Evolutionary conservation across 140 eudicot species (phyloP).

Genomic region (Stevia rebaudiana): DNA sequence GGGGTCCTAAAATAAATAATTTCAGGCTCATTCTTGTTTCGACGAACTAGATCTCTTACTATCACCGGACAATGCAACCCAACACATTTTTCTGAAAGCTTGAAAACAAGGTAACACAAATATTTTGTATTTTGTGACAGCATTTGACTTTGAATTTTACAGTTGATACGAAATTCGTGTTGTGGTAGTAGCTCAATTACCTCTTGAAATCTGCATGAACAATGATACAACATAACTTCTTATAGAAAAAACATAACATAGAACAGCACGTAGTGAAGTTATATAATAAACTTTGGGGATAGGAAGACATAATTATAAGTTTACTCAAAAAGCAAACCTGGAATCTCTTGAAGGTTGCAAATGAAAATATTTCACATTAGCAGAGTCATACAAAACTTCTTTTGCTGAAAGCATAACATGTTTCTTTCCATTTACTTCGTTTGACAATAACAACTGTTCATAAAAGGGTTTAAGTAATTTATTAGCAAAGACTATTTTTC

Average conservation of each 20-base stretch:
- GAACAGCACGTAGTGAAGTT: too few species aligned
- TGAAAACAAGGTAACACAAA: conserved; percentile 4
- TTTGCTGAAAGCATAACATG: too few species aligned
- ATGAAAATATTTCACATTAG: too few species aligned
- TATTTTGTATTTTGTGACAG: neutral
- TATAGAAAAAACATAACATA: too few species aligned
- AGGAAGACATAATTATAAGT: neutral
- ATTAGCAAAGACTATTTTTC: too few species aligned
- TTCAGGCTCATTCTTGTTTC: neutral
- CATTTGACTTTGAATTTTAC: conserved; percentile 1
- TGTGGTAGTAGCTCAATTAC: conserved; percentile 5
- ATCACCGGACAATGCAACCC: conserved; percentile 1
- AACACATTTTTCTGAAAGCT: neutral
- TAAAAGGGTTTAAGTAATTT: too few species aligned
- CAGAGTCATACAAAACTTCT: too few species aligned
- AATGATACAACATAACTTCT: too few species aligned
- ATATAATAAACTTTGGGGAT: too few species aligned
- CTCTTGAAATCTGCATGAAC: neutral
- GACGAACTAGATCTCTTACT: neutral
- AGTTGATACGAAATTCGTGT: conserved; percentile 9
- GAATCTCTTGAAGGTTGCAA: neutral
- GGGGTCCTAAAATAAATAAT: conserved; percentile 3
- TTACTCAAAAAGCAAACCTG: neutral
- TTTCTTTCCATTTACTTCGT: too few species aligned
- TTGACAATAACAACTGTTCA: too few species aligned